Evolutionary conservation across 164 flowering plant species (phyloP), one percentile per base, ranked within the genome.

Genomic region (Protea cynaroides): DNA sequence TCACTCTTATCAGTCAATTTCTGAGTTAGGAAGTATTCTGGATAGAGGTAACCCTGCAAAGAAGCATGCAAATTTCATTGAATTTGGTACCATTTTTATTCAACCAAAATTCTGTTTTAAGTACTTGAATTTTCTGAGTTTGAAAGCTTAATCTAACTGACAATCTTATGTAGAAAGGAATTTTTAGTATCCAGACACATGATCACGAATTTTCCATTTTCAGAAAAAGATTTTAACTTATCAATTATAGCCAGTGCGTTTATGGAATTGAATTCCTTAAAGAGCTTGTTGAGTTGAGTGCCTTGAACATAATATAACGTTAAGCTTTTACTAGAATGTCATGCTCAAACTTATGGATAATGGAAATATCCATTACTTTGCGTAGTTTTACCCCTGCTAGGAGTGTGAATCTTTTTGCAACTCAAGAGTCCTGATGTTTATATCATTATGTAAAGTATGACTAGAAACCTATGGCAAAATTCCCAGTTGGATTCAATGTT

Each of bases 1-100:
- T 86, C 92, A 69, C 92, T 86, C 69, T 86, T 86, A 75, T 86
- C 87, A 1, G 92, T 86, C 70, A 86, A 69, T 72, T 86, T 79
- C 59, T 80, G 86, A 59, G 92, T 86, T 24, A 84, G 66, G 65
- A 86, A 86, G 68, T 86, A 86, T 63, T 86, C 92, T 9, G 92
- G 92, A 70, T 86, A 89, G 68, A 86, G 85, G 72, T 86, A 86
- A 47, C 92, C 92, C 92, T 86, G 79, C 80, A 78, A 54, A 24
- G 12, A 59, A 61, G 10, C 15, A 23, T 10, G 10, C 9, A 13
- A 57, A 23, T 56, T 47, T 64, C 36, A 17, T 62, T 25, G 29
- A 49, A 49, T 40, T 40, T 8, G 46, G 46, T 19, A 49, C 15
- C 52, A 49, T 49, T 12, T 49, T 12, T 15, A 49, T 49, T 49